phyloP scores from a whole-genome alignment of 306 rosid genomes.

The Cucurbita maxima region DNA sequence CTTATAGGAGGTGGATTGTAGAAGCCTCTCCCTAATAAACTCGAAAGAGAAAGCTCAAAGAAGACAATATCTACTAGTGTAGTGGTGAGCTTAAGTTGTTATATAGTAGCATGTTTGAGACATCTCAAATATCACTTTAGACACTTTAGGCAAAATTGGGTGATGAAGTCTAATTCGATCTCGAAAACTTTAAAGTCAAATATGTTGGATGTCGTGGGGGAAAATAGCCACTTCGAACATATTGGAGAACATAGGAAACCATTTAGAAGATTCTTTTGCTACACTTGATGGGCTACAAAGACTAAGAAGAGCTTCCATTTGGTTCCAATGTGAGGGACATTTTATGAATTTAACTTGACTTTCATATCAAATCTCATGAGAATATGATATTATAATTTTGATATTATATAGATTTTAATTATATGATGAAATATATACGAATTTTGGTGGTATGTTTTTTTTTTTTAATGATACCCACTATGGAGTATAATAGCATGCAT shows the following conservation, averaged over 20 bases:
- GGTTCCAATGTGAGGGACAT: neutral
- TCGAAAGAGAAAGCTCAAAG: no score
- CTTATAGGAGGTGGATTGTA: no score
- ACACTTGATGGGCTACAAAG: neutral
- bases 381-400: neutral
- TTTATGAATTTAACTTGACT: neutral
- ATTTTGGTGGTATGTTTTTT: no score
- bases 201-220: neutral
- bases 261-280: neutral
- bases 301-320: neutral
- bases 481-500: neutral
- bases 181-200: neutral
- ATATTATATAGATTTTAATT: no score
- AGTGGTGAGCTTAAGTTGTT: no score
- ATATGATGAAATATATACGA: no score
- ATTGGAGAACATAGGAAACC: neutral
- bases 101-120: no score
- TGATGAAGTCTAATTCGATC: neutral
- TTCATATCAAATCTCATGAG: neutral
- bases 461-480: neutral
- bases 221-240: neutral
- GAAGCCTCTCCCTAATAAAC: no score
- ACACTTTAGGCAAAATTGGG: no score
- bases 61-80: no score
- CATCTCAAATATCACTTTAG: no score